Percentiles rank a stretch among this genome's conserved stretches.
These are phyloP conservation scores for Fomitopsis pulvina DNA, from an alignment of 768 basidiomycete species.

Conservation along the genomic window DNA sequence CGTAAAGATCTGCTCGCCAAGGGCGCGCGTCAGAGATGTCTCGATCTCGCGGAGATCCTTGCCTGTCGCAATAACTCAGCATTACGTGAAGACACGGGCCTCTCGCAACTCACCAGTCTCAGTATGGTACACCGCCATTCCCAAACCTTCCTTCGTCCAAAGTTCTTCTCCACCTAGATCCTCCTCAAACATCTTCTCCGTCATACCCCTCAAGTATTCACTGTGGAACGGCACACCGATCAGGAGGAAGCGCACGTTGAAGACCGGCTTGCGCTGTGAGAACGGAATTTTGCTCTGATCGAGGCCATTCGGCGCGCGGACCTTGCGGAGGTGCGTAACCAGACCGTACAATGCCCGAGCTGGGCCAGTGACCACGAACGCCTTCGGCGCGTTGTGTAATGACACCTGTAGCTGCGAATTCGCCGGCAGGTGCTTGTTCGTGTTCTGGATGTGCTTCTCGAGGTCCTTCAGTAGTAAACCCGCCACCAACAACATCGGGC, in stretches of 20 bases:
- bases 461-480: conserved; percentile 75
- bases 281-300: conserved; percentile 94
- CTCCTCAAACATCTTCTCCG: conserved; percentile 68
- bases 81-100: conserved; percentile 16
- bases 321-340: conserved; percentile 84
- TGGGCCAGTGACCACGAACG: conserved; percentile 91
- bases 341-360: conserved; percentile 90
- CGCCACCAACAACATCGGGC: conserved; percentile 88
- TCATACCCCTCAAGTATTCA: conserved; percentile 65
- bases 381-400: conserved; percentile 88
- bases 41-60: conserved; percentile 68
- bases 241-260: conserved; percentile 90
- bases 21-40: conserved; percentile 76
- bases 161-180: conserved; percentile 76
- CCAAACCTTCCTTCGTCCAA: conserved; percentile 63
- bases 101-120: conserved; percentile 73
- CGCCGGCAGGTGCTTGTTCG: conserved; percentile 76
- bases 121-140: conserved; percentile 86
- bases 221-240: conserved; percentile 97
- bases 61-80: conserved; percentile 49
- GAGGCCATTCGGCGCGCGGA: conserved; percentile 77
- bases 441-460: conserved; percentile 75
- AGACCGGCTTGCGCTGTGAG: conserved; percentile 92
- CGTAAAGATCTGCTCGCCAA: conserved; percentile 93
- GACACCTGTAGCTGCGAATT: conserved; percentile 81